Base-by-base conservation (phyloP, 2,329 filamentous ascomycete species). In the Xylaria sp. region DNA sequence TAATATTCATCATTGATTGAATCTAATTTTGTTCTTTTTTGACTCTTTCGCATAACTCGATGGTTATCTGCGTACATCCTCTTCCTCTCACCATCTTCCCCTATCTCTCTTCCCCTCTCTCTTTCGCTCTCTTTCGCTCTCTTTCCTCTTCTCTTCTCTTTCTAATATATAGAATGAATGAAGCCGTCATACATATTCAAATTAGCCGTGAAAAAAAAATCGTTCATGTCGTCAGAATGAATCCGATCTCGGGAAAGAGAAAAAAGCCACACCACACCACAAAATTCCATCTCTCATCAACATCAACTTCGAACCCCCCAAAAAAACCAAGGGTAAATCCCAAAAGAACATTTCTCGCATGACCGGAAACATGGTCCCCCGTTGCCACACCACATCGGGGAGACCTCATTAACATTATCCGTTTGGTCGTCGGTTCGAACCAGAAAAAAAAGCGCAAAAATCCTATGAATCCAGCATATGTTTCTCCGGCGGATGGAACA, bases 401-500 rank as follows among this genome's bases (percentile, higher is more conserved):
- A 4, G 13, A 13, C 37, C 9, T 6, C 9, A 10, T 42, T 42
- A 42, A 4, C 37, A 42, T 13, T 16, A 16, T 16, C 16, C 16
- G 16, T 16, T 16, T 16, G 16, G 16, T 16, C 16, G 16, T 16
- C 16, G 16, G 16, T 16, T 16, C 16, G 16, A 16, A 16, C 16
- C 16, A 16, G 16, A 16, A 16, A 16, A 16, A 16, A 16, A 16
- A 16, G 16, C 16, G 16, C 16, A 16, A 1, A 16, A 16, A 16
- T 16, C 16, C 1, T 16, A 16, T 16, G 16, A 42, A 42, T 46
- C 13, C 13, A 61, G 4, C 52, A 35, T 51, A 11, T 61, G 16
- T 49, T 65, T 62, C 42, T 64, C 60, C 10, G 42, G 10, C 3
- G 54, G 7, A 16, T 57, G 52, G 16, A 59, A 60, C 3, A 59